These are phyloP conservation scores for Zygnema circumcarinatum DNA, from an alignment of 139 green algal genomes.

Conservation along the genomic window DNA sequence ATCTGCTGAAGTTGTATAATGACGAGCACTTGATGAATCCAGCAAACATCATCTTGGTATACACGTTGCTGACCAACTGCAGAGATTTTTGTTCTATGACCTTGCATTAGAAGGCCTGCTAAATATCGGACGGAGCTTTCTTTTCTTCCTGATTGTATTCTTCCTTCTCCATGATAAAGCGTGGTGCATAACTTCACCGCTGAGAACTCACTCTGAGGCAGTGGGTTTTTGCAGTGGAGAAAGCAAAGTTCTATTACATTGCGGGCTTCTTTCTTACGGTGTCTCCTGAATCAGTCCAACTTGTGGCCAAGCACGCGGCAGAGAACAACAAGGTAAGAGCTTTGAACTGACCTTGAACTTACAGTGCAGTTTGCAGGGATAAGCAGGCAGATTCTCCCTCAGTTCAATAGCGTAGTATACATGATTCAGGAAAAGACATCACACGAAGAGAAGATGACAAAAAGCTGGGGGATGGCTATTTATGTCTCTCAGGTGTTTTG, in stretches of 20 bases:
- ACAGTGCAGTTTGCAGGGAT: not conserved
- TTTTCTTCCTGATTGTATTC: too few relatives aligned
- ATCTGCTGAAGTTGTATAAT: too few relatives aligned
- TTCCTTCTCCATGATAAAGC: too few relatives aligned
- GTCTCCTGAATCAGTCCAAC: slow-evolving; percentile 83
- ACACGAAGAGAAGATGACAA: not conserved
- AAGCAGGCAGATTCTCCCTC: not conserved
- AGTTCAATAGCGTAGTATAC: not conserved
- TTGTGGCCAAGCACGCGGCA: slow-evolving; percentile 81
- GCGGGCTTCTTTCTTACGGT: slow-evolving; percentile 99
- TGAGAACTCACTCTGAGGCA: too few relatives aligned
- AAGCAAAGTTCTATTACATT: slow-evolving; percentile 87
- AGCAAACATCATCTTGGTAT: too few relatives aligned
- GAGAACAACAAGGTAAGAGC: slow-evolving; percentile 82
- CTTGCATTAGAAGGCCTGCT: too few relatives aligned
- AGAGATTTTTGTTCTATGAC: too few relatives aligned
- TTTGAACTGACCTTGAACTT: not conserved
- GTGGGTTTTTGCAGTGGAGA: slow-evolving; percentile 70
- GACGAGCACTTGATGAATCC: too few relatives aligned
- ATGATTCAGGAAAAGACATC: not conserved
- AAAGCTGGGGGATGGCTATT: too few relatives aligned
- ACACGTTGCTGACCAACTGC: too few relatives aligned
- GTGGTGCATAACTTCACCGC: too few relatives aligned
- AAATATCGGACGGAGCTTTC: too few relatives aligned
- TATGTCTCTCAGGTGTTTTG: slow-evolving; percentile 70